A percentile compares a stretch with the other conserved stretches of the same genome.
Conservation (phyloP, 768 basidiomycete species). For the Multifurca ochricompacta region DNA sequence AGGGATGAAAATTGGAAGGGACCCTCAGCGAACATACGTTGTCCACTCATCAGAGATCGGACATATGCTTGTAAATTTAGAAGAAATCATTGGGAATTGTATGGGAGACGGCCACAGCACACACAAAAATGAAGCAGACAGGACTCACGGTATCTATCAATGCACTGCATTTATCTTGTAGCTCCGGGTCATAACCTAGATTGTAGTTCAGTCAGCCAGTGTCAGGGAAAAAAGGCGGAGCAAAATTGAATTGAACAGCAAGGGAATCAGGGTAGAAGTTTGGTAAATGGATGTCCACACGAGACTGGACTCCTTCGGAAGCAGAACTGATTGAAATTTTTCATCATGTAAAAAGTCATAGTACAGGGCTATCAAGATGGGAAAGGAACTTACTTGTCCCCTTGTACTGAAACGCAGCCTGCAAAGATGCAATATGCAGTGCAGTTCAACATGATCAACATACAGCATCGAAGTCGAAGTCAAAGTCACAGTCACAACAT, state of each 20-base stretch:
- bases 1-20: background rate
- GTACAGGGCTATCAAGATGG: background rate
- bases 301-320: constrained; percentile 23
- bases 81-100: constrained; percentile 17
- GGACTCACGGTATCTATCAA: constrained; percentile 6
- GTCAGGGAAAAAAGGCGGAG: background rate
- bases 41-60: constrained; percentile 21
- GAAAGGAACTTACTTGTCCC: background rate
- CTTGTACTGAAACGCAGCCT: background rate
- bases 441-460: too few species aligned
- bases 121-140: background rate
- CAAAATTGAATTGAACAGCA: background rate
- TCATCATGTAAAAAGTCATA: constrained; percentile 11
- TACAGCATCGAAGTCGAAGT: too few species aligned
- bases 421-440: background rate
- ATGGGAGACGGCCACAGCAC: background rate
- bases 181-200: background rate
- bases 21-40: constrained; percentile 23
- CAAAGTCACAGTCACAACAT: too few species aligned
- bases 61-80: constrained; percentile 23
- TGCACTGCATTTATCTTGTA: background rate
- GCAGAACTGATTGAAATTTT: constrained; percentile 21
- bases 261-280: constrained; percentile 12
- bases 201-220: background rate
- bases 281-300: constrained; percentile 21